Evolutionary conservation across 2,329 filamentous ascomycete species (phyloP).

Genomic region (Tolypocladium cylindrosporum): DNA sequence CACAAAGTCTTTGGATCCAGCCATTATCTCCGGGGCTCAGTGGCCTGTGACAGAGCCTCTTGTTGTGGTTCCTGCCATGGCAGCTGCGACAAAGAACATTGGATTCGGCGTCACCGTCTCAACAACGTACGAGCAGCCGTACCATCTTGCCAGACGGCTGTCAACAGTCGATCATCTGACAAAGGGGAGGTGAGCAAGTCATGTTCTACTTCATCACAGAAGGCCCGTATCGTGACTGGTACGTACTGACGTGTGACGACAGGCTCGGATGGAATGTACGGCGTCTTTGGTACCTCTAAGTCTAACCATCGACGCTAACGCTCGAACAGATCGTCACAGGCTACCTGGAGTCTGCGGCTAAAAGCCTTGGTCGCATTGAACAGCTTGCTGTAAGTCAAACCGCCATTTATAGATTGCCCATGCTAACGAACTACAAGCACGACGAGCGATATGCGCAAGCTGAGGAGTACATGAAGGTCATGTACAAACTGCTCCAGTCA

Average conservation of each 20-base stretch:
- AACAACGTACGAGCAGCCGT: constrained; percentile 63
- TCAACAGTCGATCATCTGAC: constrained; percentile 60
- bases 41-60: constrained; percentile 64
- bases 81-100: constrained; percentile 56
- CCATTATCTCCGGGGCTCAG: constrained; percentile 53
- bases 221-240: too few relatives aligned
- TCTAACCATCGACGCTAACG: too few relatives aligned
- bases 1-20: constrained; percentile 48
- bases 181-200: constrained; percentile 38
- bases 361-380: constrained; percentile 49
- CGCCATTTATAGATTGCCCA: too few relatives aligned
- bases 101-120: constrained; percentile 61
- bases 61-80: constrained; percentile 57
- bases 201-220: background rate
- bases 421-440: constrained; percentile 27
- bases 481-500: constrained; percentile 57
- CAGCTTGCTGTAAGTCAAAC: constrained; percentile 27
- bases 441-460: constrained; percentile 56
- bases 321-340: constrained; percentile 49
- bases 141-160: constrained; percentile 54
- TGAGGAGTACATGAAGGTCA: constrained; percentile 54
- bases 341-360: constrained; percentile 60
- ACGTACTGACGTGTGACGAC: background rate
- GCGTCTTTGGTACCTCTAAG: constrained; percentile 12
- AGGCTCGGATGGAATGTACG: constrained; percentile 47